Evolutionary conservation across 768 basidiomycete species (phyloP), one percentile per base, ranked within the genome.

Genomic region (Serendipita sp.): DNA sequence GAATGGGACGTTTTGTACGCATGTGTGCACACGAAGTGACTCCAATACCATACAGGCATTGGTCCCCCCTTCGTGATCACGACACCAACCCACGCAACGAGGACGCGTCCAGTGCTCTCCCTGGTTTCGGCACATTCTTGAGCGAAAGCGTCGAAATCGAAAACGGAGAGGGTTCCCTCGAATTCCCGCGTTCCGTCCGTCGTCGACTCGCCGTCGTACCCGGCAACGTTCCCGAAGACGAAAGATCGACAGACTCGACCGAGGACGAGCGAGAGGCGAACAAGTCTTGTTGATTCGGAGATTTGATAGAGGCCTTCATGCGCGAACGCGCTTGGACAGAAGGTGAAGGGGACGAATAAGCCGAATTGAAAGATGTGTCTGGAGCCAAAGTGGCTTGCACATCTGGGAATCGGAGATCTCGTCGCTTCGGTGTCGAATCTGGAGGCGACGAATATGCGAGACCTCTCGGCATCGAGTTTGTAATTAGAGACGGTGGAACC

Each of bases 301-400:
- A 33, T n/a, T 58, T 58, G 17, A 58, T 28, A 1, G 53, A 22
- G 17, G 22, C 9, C 24, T 58, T 58, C 53, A 58, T 58, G 11
- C 53, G 53, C 24, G 53, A 58, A n/a, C 53, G 53, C 11, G 53
- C 53, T 58, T 58, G 53, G 31, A 58, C 53, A 33, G 53, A 58
- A 33, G 53, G 53, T n/a, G 53, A 58, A 33, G 53, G 53, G 31
- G 53, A 28, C 4, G 53, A n/a, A n/a, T n/a, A n/a, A n/a, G n/a
- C n/a, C n/a, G n/a, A 58, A 33, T 58, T 58, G 53, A 11, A 22
- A 3, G 53, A 33, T 7, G 22, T 28, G 31, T 58, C 53, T 33
- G 30, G 24, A 22, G 5, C 22, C 11, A 58, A 33, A 58, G 5
- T n/a, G 20, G 53, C 13, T 22, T n/a, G 53, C 31, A 33, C 22